Conservation (phyloP, 768 basidiomycete genomes). For the Pleurotus platypus region DNA sequence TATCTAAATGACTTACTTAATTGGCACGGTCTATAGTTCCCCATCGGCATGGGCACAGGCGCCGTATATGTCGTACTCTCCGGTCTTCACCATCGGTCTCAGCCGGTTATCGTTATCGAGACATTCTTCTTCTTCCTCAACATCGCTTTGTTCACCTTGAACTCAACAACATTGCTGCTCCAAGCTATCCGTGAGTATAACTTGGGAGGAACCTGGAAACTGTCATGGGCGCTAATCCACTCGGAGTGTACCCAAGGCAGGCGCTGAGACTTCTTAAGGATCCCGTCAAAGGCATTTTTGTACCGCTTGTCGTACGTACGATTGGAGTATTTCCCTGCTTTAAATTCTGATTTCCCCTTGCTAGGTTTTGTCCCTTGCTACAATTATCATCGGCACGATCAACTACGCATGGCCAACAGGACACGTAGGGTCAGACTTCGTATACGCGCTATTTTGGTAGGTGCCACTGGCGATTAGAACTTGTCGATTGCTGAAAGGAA, state of each 20-base stretch:
- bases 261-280: slow-evolving; percentile 37
- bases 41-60: slow-evolving; percentile 47
- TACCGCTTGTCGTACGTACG: slow-evolving; percentile 24
- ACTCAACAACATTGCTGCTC: slow-evolving; percentile 34
- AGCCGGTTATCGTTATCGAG: slow-evolving; percentile 30
- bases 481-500: background rate
- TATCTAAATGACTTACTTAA: background rate
- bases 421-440: slow-evolving; percentile 26
- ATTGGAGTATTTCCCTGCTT: background rate
- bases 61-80: slow-evolving; percentile 45
- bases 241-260: slow-evolving; percentile 39
- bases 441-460: slow-evolving; percentile 44
- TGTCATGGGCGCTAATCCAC: background rate
- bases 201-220: no score
- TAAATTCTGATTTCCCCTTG: no score
- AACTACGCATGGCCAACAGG: slow-evolving; percentile 39
- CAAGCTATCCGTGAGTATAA: slow-evolving; percentile 40
- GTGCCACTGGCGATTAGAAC: slow-evolving; percentile 4
- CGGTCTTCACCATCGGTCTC: slow-evolving; percentile 31
- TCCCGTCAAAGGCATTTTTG: slow-evolving; percentile 43
- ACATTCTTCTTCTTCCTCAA: slow-evolving; percentile 45
- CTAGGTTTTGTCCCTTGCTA: slow-evolving; percentile 47
- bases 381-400: slow-evolving; percentile 44
- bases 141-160: slow-evolving; percentile 40
- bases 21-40: slow-evolving; percentile 27